These are phyloP conservation scores for Fusarium musae DNA, from an alignment of 2,329 filamentous ascomycete genomes.

Conservation along the genomic window DNA sequence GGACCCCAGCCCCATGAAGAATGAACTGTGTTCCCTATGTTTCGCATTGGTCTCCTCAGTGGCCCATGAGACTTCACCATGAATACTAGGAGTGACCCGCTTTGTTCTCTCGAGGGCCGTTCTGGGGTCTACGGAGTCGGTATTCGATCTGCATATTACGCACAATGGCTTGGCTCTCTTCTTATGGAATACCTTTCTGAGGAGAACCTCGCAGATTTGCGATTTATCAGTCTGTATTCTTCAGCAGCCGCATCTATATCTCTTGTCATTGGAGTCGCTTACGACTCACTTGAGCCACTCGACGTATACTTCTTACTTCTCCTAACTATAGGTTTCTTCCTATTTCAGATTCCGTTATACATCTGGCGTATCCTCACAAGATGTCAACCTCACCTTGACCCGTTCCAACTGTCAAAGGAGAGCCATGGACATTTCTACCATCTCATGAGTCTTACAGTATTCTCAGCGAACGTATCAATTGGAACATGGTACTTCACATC, in stretches of 20 bases:
- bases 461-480: slow-evolving; percentile 44
- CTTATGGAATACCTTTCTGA: slow-evolving; percentile 48
- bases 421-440: slow-evolving; percentile 41
- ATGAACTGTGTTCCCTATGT: not conserved
- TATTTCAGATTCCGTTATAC: slow-evolving; percentile 49
- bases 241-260: slow-evolving; percentile 44
- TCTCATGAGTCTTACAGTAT: slow-evolving; percentile 40
- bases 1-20: not conserved
- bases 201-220: slow-evolving; percentile 43
- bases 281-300: slow-evolving; percentile 38
- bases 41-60: not conserved
- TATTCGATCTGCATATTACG: slow-evolving; percentile 50
- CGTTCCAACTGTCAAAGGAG: slow-evolving; percentile 45
- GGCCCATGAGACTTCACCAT: not conserved
- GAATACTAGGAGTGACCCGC: not conserved
- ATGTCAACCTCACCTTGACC: slow-evolving; percentile 47
- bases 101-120: slow-evolving; percentile 43
- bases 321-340: slow-evolving; percentile 45
- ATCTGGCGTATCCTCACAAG: slow-evolving; percentile 48
- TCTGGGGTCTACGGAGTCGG: slow-evolving; percentile 51
- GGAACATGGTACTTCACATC: slow-evolving; percentile 49
- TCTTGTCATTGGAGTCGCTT: slow-evolving; percentile 44
- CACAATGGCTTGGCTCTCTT: slow-evolving; percentile 51
- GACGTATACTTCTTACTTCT: slow-evolving; percentile 50
- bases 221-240: slow-evolving; percentile 48